A percentile compares a stretch with the other conserved stretches of the same genome.
These are phyloP conservation scores for Viscum album DNA, from an alignment of 177 flowering plant species.

Conservation along the genomic window DNA sequence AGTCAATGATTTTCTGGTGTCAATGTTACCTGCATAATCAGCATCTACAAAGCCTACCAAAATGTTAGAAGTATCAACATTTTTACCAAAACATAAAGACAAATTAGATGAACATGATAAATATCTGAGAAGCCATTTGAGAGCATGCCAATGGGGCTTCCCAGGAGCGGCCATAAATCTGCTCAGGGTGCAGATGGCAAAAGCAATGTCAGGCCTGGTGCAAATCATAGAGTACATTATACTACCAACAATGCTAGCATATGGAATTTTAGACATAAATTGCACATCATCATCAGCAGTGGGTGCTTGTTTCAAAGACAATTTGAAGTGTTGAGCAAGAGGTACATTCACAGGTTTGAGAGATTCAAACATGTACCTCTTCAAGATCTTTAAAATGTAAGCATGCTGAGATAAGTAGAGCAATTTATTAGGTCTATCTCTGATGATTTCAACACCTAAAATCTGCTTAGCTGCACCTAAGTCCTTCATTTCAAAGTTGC, in stretches of 20 bases:
- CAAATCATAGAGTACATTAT: background rate
- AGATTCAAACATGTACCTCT: background rate
- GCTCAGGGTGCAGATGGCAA: background rate
- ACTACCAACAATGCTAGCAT: background rate
- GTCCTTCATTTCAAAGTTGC: background rate
- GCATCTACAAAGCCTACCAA: background rate
- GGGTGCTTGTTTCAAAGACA: background rate
- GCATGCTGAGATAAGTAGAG: background rate
- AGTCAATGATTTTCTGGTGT: background rate
- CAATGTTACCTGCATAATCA: background rate
- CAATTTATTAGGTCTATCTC: background rate
- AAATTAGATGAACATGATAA: background rate
- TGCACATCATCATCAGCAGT: background rate
- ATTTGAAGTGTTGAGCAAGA: background rate
- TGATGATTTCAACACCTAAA: background rate
- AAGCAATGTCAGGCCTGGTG: background rate
- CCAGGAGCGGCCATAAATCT: background rate
- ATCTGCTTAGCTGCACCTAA: background rate
- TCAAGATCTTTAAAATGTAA: background rate
- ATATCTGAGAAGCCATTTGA: background rate
- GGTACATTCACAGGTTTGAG: background rate
- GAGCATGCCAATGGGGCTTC: background rate
- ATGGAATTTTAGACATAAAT: background rate
- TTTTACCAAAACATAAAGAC: background rate
- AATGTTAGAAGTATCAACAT: too few relatives aligned